These are phyloP conservation scores for Phytophthora brassicae DNA, from an alignment of 352 stramenopile genomes.

Conservation along the genomic window DNA sequence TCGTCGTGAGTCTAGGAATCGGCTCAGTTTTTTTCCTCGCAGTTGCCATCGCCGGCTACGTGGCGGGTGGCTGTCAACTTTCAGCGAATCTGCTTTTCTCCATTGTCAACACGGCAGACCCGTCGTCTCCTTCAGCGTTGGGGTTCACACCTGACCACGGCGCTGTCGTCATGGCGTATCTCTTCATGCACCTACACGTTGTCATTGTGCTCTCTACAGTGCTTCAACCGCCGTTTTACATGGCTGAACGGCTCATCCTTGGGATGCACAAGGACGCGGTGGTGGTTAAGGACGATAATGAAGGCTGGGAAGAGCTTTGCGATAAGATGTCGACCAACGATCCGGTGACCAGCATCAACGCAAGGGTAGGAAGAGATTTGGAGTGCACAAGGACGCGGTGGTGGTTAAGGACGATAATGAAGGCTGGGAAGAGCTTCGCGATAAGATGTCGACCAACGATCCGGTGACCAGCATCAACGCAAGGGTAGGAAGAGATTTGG, in stretches of 20 bases:
- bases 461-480: slow-evolving; percentile 13
- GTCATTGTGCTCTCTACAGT: slow-evolving; percentile 49
- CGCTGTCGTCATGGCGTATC: slow-evolving; percentile 33
- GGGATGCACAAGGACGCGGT: slow-evolving; percentile 38
- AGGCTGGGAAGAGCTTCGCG: slow-evolving; percentile 27
- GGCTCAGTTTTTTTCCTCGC: slow-evolving; percentile 44
- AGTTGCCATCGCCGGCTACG: slow-evolving; percentile 42
- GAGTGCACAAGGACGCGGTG: slow-evolving; percentile 30
- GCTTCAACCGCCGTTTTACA: slow-evolving; percentile 49
- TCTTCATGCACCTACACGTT: slow-evolving; percentile 48
- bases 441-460: slow-evolving; percentile 21
- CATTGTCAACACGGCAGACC: slow-evolving; percentile 31
- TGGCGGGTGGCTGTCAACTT: slow-evolving; percentile 43
- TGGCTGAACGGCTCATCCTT: slow-evolving; percentile 45
- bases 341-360: slow-evolving; percentile 12
- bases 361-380: slow-evolving; percentile 11
- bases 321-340: slow-evolving; percentile 24
- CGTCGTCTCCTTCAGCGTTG: slow-evolving; percentile 23
- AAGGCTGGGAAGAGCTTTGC: slow-evolving; percentile 27
- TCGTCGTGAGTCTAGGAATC: slow-evolving; percentile 42
- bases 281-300: slow-evolving; percentile 12
- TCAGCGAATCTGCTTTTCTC: slow-evolving; percentile 40
- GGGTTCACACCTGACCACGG: slow-evolving; percentile 31
- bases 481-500: slow-evolving; percentile 13
- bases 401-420: slow-evolving; percentile 16